Base-by-base conservation (phyloP, 305 asterid species). In the Striga hermonthica region DNA sequence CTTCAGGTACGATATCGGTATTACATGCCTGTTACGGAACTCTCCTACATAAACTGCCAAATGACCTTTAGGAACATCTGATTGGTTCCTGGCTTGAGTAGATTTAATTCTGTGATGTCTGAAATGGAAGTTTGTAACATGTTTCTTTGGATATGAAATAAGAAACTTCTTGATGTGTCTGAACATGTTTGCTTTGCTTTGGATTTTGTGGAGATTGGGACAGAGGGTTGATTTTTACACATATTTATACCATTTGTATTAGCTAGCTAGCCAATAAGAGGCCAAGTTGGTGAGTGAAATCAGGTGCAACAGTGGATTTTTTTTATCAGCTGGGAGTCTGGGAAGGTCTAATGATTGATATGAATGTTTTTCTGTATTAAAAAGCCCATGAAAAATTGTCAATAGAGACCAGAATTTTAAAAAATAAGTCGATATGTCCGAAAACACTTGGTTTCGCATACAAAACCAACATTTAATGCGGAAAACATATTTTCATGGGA, bases 61-160 rank as follows among this genome's bases (percentile, higher is more conserved):
- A 58, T 90, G 95, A 0, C 97, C 97, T 68, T 84, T 86, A 0
- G 97, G 97, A 0, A 87, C 95, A 60, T 90, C 97, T 0, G 54
- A 48, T 48, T 12, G 16, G 4, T 48, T n/a, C 7, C 13, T 48
- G 22, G 54, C 54, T n/a, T n/a, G 16, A 12, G 13, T 15, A n/a
- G 54, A 48, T 12, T 12, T 16, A 12, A 48, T 48, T 13, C 54
- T n/a, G 47, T 41, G 9, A 41, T 8, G 47, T 41, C 22, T 16
- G n/a, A 48, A 48, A 11, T 13, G 54, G 22, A 48, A 48, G 54
- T 48, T 16, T 7, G 7, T 48, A n/a, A 48, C 22, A n/a, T 16
- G 22, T 48, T 7, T 48, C 54, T 13, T 48, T 48, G 12, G 14
- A 12, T 48, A 48, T 13, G 15, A 12, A 11, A 7, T 48, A 48